These are phyloP conservation scores for Hanseniaspora mollemarum DNA, from an alignment of 805 yeast species.

Conservation along the genomic window DNA sequence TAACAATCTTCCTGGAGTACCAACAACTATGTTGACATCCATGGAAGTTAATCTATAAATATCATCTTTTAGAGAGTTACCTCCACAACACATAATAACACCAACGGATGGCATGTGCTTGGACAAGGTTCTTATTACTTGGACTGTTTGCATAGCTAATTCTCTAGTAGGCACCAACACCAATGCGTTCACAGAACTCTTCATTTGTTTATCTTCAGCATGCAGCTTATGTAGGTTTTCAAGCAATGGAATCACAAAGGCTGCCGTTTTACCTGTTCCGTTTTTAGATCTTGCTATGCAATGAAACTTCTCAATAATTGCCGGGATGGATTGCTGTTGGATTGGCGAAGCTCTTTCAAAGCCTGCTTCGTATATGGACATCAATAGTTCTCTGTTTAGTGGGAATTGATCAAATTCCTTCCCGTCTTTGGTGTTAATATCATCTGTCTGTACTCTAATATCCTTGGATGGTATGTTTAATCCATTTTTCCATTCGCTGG, in stretches of 20 bases:
- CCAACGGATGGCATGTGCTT: conserved; percentile 73
- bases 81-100: conserved; percentile 98
- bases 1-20: conserved; percentile 94
- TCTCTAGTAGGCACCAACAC: conserved; percentile 96
- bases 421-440: conserved; percentile 84
- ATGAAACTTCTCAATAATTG: conserved; percentile 90
- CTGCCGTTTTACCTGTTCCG: conserved; percentile 98
- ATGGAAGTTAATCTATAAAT: conserved; percentile 75
- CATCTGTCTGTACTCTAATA: conserved; percentile 93
- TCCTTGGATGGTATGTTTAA: conserved; percentile 74
- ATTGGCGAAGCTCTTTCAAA: conserved; percentile 96
- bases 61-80: conserved; percentile 88
- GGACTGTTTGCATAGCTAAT: conserved; percentile 92
- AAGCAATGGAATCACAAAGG: conserved; percentile 86
- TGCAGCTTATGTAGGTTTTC: conserved; percentile 78
- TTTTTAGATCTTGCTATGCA: conserved; percentile 94
- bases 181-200: conserved; percentile 58
- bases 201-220: conserved; percentile 34
- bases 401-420: conserved; percentile 83
- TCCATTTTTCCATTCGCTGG: conserved; percentile 57
- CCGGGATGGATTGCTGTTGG: conserved; percentile 94
- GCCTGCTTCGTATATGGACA: conserved; percentile 99
- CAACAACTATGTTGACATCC: conserved; percentile 87
- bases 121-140: conserved; percentile 90
- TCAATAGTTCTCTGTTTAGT: conserved; percentile 80